phyloP scores from a whole-genome alignment of 768 basidiomycete species.

The Auriculariales sp. region DNA sequence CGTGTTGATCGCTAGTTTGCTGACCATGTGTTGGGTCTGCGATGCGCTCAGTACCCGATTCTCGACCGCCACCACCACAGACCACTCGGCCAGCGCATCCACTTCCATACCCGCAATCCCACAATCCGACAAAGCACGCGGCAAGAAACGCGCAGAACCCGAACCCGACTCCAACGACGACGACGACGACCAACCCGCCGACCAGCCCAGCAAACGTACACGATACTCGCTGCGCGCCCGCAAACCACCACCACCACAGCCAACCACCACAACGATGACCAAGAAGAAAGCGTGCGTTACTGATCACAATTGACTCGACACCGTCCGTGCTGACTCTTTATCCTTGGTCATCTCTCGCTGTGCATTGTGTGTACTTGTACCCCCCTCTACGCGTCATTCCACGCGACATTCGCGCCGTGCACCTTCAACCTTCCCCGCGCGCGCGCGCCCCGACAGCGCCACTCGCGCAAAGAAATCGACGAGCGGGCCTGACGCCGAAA shows the following conservation, averaged over 20 bases:
- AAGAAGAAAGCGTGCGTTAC: slow-evolving; percentile 3
- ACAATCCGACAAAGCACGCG: slow-evolving; percentile 21
- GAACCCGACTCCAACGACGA: slow-evolving; percentile 60
- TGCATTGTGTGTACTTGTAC: slow-evolving; percentile 4
- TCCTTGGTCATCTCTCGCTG: no score
- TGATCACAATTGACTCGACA: slow-evolving; percentile 4
- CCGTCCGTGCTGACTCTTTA: not conserved
- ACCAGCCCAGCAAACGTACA: slow-evolving; percentile 3
- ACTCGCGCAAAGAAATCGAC: no score
- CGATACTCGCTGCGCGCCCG: slow-evolving; percentile 1
- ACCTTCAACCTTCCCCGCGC: no score
- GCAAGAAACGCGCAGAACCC: slow-evolving; percentile 82
- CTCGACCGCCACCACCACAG: no score
- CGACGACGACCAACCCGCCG: slow-evolving; percentile 5
- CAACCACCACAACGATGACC: slow-evolving; percentile 11
- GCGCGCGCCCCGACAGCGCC: no score
- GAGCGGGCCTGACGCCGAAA: slow-evolving; percentile 28
- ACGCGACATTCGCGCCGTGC: slow-evolving; percentile 44
- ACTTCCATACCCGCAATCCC: no score
- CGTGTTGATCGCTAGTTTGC: no score
- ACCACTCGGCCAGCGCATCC: no score
- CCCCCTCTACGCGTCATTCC: slow-evolving; percentile 17
- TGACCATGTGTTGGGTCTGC: no score
- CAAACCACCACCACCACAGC: slow-evolving; percentile 38
- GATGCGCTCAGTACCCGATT: no score